These are phyloP conservation scores for Chlorokybus atmophyticus DNA, from an alignment of 139 green algal genomes.

Conservation along the genomic window DNA sequence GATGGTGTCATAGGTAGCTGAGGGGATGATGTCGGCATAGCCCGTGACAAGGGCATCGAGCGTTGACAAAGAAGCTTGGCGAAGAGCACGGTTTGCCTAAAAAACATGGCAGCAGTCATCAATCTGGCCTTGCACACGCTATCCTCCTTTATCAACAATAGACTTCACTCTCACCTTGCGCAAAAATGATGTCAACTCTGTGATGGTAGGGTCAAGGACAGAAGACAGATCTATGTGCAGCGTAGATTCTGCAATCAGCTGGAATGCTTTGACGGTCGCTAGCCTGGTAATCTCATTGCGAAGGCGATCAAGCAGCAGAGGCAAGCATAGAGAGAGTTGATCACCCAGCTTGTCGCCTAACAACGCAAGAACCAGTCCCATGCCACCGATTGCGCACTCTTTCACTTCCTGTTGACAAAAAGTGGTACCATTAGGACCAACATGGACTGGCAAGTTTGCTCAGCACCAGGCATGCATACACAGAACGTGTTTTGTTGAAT, in stretches of 20 bases:
- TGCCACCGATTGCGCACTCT: slow-evolving; percentile 64
- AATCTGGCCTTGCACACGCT: too few relatives aligned
- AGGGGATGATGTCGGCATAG: slow-evolving; percentile 7
- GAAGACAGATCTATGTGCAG: slow-evolving; percentile 38
- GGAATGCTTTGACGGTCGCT: slow-evolving; percentile 57
- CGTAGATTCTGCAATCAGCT: slow-evolving; percentile 45
- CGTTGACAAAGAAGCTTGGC: slow-evolving; percentile 52
- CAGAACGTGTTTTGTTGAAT: too few relatives aligned
- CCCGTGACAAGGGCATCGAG: slow-evolving; percentile 24
- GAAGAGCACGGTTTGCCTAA: slow-evolving; percentile 60
- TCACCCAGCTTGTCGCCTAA: slow-evolving; percentile 49
- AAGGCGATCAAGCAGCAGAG: slow-evolving; percentile 70
- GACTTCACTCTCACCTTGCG: slow-evolving; percentile 64
- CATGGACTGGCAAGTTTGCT: background rate
- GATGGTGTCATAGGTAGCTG: slow-evolving; percentile 19
- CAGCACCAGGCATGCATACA: too few relatives aligned
- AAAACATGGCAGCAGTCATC: background rate
- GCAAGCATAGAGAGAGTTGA: slow-evolving; percentile 40
- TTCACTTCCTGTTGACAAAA: slow-evolving; percentile 61
- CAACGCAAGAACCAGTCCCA: slow-evolving; percentile 40
- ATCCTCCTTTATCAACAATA: too few relatives aligned
- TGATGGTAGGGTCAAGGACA: slow-evolving; percentile 27
- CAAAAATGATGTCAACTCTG: slow-evolving; percentile 73
- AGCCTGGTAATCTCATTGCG: slow-evolving; percentile 83
- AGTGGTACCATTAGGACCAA: background rate